phyloP scores from a whole-genome alignment of 1,284 basidiomycete species.

The Uromyces viciae-fabae region DNA sequence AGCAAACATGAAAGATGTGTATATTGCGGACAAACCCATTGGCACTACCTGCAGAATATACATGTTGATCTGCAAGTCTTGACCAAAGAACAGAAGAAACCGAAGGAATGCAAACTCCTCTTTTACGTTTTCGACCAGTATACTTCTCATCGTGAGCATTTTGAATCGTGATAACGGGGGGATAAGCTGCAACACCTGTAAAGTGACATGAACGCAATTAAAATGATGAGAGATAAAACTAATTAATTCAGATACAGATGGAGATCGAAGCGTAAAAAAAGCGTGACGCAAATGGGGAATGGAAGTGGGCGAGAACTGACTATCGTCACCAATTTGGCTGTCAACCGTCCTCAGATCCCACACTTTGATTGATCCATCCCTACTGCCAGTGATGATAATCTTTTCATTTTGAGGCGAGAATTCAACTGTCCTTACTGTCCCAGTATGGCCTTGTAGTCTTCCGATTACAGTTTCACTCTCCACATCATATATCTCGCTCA shows the following conservation, averaged over 20 bases:
- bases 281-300: neutral
- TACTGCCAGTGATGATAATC: conserved; percentile 20
- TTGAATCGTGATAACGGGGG: conserved; percentile 30
- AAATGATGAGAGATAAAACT: neutral
- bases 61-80: neutral
- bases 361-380: conserved; percentile 34
- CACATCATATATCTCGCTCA: conserved; percentile 39
- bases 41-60: conserved; percentile 35
- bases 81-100: conserved; percentile 35
- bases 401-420: conserved; percentile 25
- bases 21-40: conserved; percentile 23
- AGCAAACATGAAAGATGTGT: neutral
- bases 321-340: neutral
- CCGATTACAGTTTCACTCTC: conserved; percentile 11
- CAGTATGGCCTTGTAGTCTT: conserved; percentile 14
- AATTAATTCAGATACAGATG: neutral
- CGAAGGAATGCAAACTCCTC: conserved; percentile 24
- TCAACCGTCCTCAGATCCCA: conserved; percentile 36
- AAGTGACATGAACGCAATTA: too few relatives aligned
- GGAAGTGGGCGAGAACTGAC: neutral
- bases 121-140: conserved; percentile 8
- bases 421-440: conserved; percentile 33
- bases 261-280: neutral
- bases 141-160: conserved; percentile 40
- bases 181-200: neutral